Evolutionary conservation across 2,329 filamentous ascomycete species (phyloP), one percentile per base, ranked within the genome.

Genomic region (Pestalotiopsis sp.): DNA sequence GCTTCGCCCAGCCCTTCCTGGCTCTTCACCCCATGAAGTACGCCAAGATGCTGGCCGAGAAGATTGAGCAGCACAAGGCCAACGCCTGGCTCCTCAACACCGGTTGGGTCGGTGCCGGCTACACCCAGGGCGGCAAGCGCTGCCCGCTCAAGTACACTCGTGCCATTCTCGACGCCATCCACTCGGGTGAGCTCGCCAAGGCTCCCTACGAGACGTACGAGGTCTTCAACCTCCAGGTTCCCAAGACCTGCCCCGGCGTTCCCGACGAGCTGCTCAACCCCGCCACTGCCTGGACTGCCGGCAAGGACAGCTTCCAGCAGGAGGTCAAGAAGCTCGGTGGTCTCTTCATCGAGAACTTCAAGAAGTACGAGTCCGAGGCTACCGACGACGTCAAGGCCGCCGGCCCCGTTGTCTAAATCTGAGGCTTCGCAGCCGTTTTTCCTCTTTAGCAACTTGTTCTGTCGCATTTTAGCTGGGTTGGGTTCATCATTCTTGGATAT

Each of bases 1-100:
- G 96, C 90, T 99, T 99, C 84, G 96, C 96, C 68, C 96, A 99
- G 86, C 96, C 96, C 71, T 99, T 99, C 94, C 87, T 99, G 77
- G 96, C 96, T 57, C 91, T 99, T 69, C 96, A 99, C 89, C 96
- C 96, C 77, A 99, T 99, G 96, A 92, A 93, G 82, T 99, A 99
- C 85, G 96, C 96, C 75, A 92, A 92, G 86, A 99, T 99, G 96
- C 89, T 99, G 71, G 96, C 96, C 49, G 93, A 98, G 82, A 98
- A 98, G 92, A 99, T 99, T 80, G 90, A 95, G 78, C 82, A 93
- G 76, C 94, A 99, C 91, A 93, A 94, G 78, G 92, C 94, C 84
- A 97, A 97, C 81, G 96, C 95, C 77, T 99, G 96, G 96, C 89
- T 99, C 75, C 92, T 99, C 74, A 90, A 88, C 75, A 89, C 93